A percentile compares a stretch with the other conserved stretches of the same genome.
phyloP scores from a whole-genome alignment of 306 rosid species.

The Coriaria nepalensis region DNA sequence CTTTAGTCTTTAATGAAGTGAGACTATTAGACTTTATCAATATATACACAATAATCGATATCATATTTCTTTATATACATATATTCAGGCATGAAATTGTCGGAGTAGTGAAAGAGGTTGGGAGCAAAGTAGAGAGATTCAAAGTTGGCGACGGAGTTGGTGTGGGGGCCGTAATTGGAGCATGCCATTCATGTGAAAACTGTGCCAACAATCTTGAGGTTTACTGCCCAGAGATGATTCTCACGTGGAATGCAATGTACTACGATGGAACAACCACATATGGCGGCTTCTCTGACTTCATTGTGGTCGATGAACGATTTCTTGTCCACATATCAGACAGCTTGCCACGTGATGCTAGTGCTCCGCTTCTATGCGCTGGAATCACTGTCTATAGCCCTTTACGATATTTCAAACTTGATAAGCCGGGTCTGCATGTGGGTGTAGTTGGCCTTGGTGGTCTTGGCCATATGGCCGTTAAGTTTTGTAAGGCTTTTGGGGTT shows the following conservation, averaged over 20 bases:
- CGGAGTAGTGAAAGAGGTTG: slow-evolving; percentile 48
- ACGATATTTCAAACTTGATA: slow-evolving; percentile 23
- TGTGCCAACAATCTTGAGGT: slow-evolving; percentile 35
- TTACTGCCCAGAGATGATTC: slow-evolving; percentile 24
- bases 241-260: slow-evolving; percentile 15
- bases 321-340: slow-evolving; percentile 26
- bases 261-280: slow-evolving; percentile 30
- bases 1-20: no score
- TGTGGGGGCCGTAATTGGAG: slow-evolving; percentile 41
- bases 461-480: slow-evolving; percentile 43
- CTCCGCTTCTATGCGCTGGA: slow-evolving; percentile 52
- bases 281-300: slow-evolving; percentile 39
- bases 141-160: slow-evolving; percentile 56
- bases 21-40: no score
- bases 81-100: slow-evolving; percentile 33
- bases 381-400: slow-evolving; percentile 45
- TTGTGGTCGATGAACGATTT: slow-evolving; percentile 34
- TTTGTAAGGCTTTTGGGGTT: slow-evolving; percentile 44
- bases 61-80: no score
- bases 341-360: slow-evolving; percentile 33
- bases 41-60: no score
- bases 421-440: slow-evolving; percentile 33
- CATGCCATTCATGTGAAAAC: slow-evolving; percentile 34
- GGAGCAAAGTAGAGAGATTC: slow-evolving; percentile 36
- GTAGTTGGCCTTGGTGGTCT: slow-evolving; percentile 49